A percentile compares a stretch with the other conserved stretches of the same genome.
Evolutionary conservation across 495 filamentous ascomycete species (phyloP).

Genomic region (Endocarpon pusillum): DNA sequence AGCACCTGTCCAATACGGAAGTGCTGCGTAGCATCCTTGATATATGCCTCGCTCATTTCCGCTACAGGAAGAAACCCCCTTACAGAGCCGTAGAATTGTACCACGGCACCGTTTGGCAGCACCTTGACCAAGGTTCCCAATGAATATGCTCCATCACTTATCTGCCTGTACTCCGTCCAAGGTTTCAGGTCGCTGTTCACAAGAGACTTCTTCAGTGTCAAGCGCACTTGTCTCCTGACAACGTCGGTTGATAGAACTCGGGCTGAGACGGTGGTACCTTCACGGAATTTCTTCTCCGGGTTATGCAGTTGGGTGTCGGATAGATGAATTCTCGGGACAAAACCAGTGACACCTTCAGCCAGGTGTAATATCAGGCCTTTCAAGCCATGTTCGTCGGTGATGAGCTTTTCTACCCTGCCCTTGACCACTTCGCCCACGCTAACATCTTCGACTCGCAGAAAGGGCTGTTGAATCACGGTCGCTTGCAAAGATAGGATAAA

Average conservation of each 20-base stretch:
- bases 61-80: slow-evolving; percentile 76
- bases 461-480: slow-evolving; percentile 68
- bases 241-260: slow-evolving; percentile 69
- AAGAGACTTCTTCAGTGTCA: slow-evolving; percentile 87
- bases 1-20: slow-evolving; percentile 83
- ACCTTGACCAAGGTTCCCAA: slow-evolving; percentile 76
- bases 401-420: slow-evolving; percentile 69
- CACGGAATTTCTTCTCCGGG: slow-evolving; percentile 88
- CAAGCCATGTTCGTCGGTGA: slow-evolving; percentile 54
- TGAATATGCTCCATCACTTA: slow-evolving; percentile 51
- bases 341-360: slow-evolving; percentile 68
- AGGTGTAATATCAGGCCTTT: slow-evolving; percentile 67
- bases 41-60: slow-evolving; percentile 96
- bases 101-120: slow-evolving; percentile 59
- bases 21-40: slow-evolving; percentile 73
- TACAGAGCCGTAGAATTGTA: slow-evolving; percentile 79
- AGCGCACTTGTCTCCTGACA: slow-evolving; percentile 57
- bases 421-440: slow-evolving; percentile 64
- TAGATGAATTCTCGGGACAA: slow-evolving; percentile 77
- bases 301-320: slow-evolving; percentile 75
- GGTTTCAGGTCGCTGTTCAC: slow-evolving; percentile 67
- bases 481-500: slow-evolving; percentile 75
- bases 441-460: slow-evolving; percentile 78
- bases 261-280: slow-evolving; percentile 66
- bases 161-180: slow-evolving; percentile 56